Percentiles rank a stretch among this genome's conserved stretches.
phyloP scores from a whole-genome alignment of 73 alveolate species.

The Paramecium octaurelia region DNA sequence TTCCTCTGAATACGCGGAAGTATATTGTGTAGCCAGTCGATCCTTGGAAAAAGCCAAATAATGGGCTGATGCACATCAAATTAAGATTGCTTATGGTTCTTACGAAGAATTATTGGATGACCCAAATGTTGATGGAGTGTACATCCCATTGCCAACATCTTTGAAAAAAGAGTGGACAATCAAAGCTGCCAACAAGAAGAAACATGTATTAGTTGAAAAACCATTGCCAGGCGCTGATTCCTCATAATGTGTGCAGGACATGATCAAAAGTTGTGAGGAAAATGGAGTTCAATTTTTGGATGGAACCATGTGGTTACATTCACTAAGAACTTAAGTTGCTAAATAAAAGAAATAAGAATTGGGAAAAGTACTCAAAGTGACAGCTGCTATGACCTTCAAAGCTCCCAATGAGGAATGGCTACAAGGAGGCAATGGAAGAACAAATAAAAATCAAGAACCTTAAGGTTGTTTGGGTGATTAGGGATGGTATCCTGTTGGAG shows the following conservation, averaged over 20 bases:
- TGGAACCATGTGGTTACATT: slow-evolving; percentile 77
- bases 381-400: slow-evolving; percentile 68
- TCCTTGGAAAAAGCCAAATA: slow-evolving; percentile 55
- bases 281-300: slow-evolving; percentile 67
- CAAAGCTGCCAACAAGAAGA: slow-evolving; percentile 59
- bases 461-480: slow-evolving; percentile 71
- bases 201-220: slow-evolving; percentile 67
- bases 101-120: slow-evolving; percentile 66
- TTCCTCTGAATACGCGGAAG: slow-evolving; percentile 50
- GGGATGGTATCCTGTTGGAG: slow-evolving; percentile 72
- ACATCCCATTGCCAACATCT: slow-evolving; percentile 69
- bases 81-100: slow-evolving; percentile 58
- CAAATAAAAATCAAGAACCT: slow-evolving; percentile 68
- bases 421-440: slow-evolving; percentile 75
- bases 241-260: neutral
- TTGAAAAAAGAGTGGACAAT: slow-evolving; percentile 64
- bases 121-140: slow-evolving; percentile 64
- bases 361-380: slow-evolving; percentile 53
- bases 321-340: slow-evolving; percentile 36
- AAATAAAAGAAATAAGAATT: neutral
- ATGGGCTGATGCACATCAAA: slow-evolving; percentile 56
- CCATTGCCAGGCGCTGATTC: slow-evolving; percentile 65
- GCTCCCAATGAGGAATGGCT: slow-evolving; percentile 76
- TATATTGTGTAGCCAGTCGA: slow-evolving; percentile 61
- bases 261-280: slow-evolving; percentile 54